These are phyloP conservation scores for Obba rivulosa DNA, from an alignment of 768 basidiomycete species.

Conservation along the genomic window DNA sequence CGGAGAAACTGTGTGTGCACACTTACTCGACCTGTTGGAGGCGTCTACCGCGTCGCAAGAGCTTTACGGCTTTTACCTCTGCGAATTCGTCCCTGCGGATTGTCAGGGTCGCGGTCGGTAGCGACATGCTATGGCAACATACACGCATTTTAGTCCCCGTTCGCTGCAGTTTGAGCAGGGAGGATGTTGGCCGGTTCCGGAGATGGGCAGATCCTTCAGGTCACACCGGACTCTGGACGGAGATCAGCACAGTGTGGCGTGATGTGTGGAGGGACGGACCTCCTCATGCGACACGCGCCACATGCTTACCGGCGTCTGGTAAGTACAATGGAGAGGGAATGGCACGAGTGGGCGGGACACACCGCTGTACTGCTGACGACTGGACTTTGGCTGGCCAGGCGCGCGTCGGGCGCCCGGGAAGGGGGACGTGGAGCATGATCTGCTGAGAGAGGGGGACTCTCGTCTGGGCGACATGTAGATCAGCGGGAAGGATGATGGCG, in stretches of 20 bases:
- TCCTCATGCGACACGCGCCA: slow-evolving; percentile 86
- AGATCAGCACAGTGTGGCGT: slow-evolving; percentile 2
- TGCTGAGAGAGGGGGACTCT: slow-evolving; percentile 13
- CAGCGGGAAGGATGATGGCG: slow-evolving; percentile 19
- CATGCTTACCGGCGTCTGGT: slow-evolving; percentile 69
- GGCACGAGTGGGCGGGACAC: slow-evolving; percentile 28
- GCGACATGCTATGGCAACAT: slow-evolving; percentile 29
- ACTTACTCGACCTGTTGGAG: slow-evolving; percentile 83
- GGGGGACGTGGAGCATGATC: slow-evolving; percentile 15
- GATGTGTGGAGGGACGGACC: slow-evolving; percentile 37
- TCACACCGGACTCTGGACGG: slow-evolving; percentile 79
- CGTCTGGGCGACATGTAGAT: slow-evolving; percentile 50
- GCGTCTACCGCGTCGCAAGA: slow-evolving; percentile 71
- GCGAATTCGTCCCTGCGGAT: slow-evolving; percentile 79
- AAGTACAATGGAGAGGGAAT: slow-evolving; percentile 33
- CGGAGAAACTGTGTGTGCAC: not conserved
- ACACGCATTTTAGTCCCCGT: slow-evolving; percentile 91
- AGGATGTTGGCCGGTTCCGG: slow-evolving; percentile 34
- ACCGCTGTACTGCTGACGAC: slow-evolving; percentile 21
- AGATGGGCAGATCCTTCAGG: slow-evolving; percentile 73
- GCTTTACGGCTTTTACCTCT: slow-evolving; percentile 84
- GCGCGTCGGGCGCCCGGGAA: slow-evolving; percentile 12
- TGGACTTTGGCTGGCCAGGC: slow-evolving; percentile 21
- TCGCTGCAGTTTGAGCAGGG: slow-evolving; percentile 89
- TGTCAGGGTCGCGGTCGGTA: not conserved